Percentiles rank a stretch among this genome's conserved stretches.
Conservation (phyloP, 139 green algal species). For the Tetraselmis chui region DNA sequence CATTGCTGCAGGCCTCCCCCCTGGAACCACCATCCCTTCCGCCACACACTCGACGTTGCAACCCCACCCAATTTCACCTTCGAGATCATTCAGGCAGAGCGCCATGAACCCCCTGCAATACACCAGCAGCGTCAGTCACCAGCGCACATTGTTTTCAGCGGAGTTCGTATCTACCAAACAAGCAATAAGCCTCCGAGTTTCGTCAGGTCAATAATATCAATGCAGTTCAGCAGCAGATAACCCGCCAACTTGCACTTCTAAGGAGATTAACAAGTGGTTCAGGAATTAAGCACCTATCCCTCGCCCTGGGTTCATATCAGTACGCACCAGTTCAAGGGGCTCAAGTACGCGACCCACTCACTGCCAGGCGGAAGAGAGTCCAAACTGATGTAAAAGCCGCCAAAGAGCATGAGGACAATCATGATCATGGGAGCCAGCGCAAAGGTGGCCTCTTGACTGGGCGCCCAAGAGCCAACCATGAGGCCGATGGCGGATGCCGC, state of each 20-base stretch:
- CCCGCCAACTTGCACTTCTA: too few relatives aligned
- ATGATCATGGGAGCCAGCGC: conserved; percentile 45
- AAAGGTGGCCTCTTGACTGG: conserved; percentile 27
- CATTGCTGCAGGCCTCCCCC: background rate
- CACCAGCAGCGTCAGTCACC: too few relatives aligned
- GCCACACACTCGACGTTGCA: background rate
- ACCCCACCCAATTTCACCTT: background rate
- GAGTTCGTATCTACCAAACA: too few relatives aligned
- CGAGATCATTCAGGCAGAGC: background rate
- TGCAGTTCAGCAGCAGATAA: too few relatives aligned
- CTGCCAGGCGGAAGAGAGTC: conserved; percentile 29
- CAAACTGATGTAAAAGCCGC: conserved; percentile 45
- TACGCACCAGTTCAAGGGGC: background rate
- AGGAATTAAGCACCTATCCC: too few relatives aligned
- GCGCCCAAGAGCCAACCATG: conserved; percentile 16
- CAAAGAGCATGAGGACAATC: conserved; percentile 46
- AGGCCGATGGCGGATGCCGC: conserved; percentile 5
- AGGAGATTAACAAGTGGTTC: too few relatives aligned
- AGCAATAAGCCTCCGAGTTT: too few relatives aligned
- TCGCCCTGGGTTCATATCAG: too few relatives aligned
- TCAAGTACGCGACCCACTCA: background rate
- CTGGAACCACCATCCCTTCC: background rate
- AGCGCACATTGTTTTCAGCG: too few relatives aligned
- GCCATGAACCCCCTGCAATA: background rate
- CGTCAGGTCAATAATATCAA: too few relatives aligned